Conservation (phyloP, 441 rosid genomes). For the Corymbia citriodora region DNA sequence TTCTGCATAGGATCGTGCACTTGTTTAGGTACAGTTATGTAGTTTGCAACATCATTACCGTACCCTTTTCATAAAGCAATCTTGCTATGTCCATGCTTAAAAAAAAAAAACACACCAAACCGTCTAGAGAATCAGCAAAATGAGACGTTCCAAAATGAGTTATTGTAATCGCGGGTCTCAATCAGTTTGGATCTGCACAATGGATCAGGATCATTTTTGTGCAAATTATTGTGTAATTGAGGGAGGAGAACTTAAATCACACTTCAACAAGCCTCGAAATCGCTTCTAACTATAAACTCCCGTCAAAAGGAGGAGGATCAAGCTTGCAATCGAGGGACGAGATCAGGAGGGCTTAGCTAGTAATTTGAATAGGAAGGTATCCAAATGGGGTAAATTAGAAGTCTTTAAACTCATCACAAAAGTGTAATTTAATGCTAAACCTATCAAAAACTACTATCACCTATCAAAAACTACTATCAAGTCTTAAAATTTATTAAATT, state of each 20-base stretch:
- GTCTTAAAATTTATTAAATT: too few species aligned
- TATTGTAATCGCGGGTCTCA: not conserved
- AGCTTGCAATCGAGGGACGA: not conserved
- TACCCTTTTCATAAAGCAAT: not conserved
- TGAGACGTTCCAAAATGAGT: not conserved
- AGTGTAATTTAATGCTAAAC: too few species aligned
- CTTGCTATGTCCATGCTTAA: fast-evolving
- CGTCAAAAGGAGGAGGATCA: not conserved
- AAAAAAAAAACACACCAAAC: not conserved
- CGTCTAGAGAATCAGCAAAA: not conserved
- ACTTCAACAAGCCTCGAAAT: not conserved
- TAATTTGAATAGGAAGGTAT: not conserved
- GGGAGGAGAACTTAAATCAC: too few species aligned
- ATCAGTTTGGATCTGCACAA: not conserved
- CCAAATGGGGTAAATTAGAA: too few species aligned
- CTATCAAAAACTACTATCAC: too few species aligned
- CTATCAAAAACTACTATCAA: too few species aligned
- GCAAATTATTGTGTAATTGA: not conserved
- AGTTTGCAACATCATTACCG: not conserved
- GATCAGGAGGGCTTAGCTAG: not conserved
- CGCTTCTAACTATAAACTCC: not conserved
- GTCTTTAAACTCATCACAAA: too few species aligned
- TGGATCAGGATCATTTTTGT: not conserved
- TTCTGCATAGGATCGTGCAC: not conserved
- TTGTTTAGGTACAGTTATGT: not conserved